Conservation (phyloP, 208 protist genomes). For the Polymyxa betae region DNA sequence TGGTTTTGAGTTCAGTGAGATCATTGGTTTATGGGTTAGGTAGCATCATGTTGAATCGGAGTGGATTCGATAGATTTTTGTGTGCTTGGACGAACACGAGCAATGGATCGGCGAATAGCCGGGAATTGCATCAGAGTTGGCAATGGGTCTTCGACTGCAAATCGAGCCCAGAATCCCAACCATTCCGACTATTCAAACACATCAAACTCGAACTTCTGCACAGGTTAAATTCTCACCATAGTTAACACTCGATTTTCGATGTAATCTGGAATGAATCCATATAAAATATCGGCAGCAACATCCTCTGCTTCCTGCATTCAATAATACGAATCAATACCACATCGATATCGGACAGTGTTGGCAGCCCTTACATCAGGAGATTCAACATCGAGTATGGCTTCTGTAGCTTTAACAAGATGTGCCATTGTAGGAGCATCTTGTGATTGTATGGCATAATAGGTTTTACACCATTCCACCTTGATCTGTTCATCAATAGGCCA, state of each 20-base stretch:
- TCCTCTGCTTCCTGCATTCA: slow-evolving; percentile 24
- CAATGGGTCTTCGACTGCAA: slow-evolving; percentile 33
- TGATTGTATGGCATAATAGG: slow-evolving; percentile 7
- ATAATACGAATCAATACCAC: neutral
- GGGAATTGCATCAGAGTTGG: slow-evolving; percentile 14
- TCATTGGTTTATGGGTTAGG: too few species aligned
- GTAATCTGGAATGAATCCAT: slow-evolving; percentile 46
- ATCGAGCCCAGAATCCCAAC: slow-evolving; percentile 46
- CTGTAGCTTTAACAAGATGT: slow-evolving; percentile 23
- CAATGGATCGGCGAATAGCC: slow-evolving; percentile 25
- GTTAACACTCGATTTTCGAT: slow-evolving; percentile 15
- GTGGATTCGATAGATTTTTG: slow-evolving; percentile 18
- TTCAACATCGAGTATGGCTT: slow-evolving; percentile 31
- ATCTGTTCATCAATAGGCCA: slow-evolving; percentile 42
- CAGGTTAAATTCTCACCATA: neutral
- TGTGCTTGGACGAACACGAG: slow-evolving; percentile 14
- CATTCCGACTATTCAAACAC: slow-evolving; percentile 21
- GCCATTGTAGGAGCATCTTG: neutral
- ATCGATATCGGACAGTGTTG: neutral
- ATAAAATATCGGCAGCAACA: slow-evolving; percentile 6
- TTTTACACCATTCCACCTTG: slow-evolving; percentile 41
- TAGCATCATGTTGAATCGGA: neutral
- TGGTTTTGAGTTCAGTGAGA: too few species aligned
- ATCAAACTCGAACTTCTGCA: neutral
- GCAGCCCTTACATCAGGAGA: neutral